Evolutionary conservation across 352 stramenopile genomes (phyloP).

Genomic region (Phytopythium chamaehyphon): DNA sequence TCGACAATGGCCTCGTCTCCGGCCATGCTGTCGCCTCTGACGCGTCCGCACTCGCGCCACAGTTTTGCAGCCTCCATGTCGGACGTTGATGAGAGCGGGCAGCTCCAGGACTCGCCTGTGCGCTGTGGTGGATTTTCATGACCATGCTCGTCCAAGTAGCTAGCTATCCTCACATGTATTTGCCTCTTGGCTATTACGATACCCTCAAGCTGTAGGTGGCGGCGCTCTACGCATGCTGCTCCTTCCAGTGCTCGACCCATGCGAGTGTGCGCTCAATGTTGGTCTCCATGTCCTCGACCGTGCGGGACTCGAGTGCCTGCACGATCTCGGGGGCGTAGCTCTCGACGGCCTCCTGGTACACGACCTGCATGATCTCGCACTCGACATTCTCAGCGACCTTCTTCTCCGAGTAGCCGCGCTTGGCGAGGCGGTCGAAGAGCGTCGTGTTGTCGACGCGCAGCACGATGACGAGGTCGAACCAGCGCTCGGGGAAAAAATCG

Average conservation of each 20-base stretch:
- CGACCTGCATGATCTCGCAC: constrained; percentile 98
- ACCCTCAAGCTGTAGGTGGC: not conserved
- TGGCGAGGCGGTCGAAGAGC: constrained; percentile 86
- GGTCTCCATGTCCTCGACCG: constrained; percentile 94
- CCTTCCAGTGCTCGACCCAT: constrained; percentile 93
- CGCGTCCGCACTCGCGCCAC: not conserved
- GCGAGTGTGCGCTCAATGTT: constrained; percentile 91
- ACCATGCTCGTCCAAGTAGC: not conserved
- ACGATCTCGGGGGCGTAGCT: constrained; percentile 95
- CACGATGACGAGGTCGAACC: constrained; percentile 95
- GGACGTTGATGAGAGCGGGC: not conserved
- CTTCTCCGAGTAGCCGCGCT: constrained; percentile 93
- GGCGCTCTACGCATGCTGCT: constrained; percentile 33
- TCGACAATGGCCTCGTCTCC: not conserved
- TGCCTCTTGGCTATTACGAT: not conserved
- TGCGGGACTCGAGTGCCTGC: constrained; percentile 93
- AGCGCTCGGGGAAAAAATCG: constrained; percentile 97
- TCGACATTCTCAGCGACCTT: constrained; percentile 96
- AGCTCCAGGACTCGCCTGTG: constrained; percentile 7
- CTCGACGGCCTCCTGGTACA: constrained; percentile 95
- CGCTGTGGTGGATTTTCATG: constrained; percentile 30
- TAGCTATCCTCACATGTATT: not conserved
- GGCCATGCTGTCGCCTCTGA: constrained; percentile 6
- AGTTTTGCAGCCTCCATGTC: not conserved
- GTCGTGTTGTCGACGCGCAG: constrained; percentile 90